A percentile compares a stretch with the other conserved stretches of the same genome.
These are phyloP conservation scores for Butyriboletus appendiculatus DNA, from an alignment of 1,284 basidiomycete genomes.

Conservation along the genomic window DNA sequence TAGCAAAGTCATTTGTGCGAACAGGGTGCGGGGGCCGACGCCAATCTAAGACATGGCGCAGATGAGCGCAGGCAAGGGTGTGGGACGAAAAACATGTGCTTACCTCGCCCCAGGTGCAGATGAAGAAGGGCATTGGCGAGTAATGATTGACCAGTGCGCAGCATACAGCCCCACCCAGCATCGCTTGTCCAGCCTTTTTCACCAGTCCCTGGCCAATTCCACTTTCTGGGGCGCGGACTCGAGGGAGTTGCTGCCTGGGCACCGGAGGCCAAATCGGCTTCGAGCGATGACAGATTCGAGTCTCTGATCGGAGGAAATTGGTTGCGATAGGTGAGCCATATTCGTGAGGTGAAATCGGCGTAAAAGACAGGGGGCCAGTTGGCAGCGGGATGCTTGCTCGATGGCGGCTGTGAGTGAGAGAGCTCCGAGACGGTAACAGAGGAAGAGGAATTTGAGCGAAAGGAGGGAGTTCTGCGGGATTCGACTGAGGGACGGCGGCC, in stretches of 20 bases:
- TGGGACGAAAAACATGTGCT: constrained; percentile 32
- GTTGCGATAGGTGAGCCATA: constrained; percentile 93
- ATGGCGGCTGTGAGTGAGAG: constrained; percentile 40
- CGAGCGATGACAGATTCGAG: constrained; percentile 57
- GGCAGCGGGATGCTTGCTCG: constrained; percentile 46
- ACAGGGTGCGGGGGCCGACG: constrained; percentile 65
- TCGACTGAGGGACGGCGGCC: constrained; percentile 28
- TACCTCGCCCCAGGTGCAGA: constrained; percentile 85
- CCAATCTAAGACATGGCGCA: constrained; percentile 62
- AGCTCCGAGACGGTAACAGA: constrained; percentile 39
- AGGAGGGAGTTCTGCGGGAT: constrained; percentile 42
- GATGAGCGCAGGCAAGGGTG: constrained; percentile 11
- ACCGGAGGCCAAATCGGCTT: constrained; percentile 32
- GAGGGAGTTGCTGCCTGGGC: constrained; percentile 22
- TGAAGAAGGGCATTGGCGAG: constrained; percentile 88
- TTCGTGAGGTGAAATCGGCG: constrained; percentile 83
- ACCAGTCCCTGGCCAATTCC: constrained; percentile 52
- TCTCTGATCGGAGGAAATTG: constrained; percentile 85
- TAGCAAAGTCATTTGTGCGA: constrained; percentile 62
- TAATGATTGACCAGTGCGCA: constrained; percentile 91
- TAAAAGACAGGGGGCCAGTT: constrained; percentile 85
- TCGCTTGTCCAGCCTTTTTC: constrained; percentile 91
- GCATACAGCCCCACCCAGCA: constrained; percentile 98
- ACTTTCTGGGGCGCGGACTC: constrained; percentile 43
- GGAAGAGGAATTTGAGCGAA: constrained; percentile 54